phyloP scores from a whole-genome alignment of 345 rosid genomes.

The Luvunga scandens region DNA sequence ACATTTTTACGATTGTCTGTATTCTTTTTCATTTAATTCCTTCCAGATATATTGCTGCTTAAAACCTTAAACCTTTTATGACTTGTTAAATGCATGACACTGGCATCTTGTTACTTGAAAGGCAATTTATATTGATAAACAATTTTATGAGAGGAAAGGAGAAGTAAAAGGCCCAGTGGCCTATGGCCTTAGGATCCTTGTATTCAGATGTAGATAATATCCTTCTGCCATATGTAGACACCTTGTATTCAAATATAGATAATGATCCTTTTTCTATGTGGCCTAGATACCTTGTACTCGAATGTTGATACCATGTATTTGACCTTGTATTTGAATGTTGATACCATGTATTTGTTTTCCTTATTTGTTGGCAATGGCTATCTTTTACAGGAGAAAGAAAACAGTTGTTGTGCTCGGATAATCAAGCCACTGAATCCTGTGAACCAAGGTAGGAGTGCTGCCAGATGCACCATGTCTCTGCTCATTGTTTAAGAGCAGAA shows the following conservation, averaged over 20 bases:
- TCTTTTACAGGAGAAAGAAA: slow-evolving; percentile 29
- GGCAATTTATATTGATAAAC: not conserved
- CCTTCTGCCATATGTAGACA: too few relatives aligned
- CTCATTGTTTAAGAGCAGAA: not conserved
- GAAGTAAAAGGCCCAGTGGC: not conserved
- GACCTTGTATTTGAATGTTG: not conserved
- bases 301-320: not conserved
- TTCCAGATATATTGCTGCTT: not conserved
- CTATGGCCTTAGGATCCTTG: not conserved
- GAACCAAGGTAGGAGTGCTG: slow-evolving; percentile 30
- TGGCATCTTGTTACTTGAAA: not conserved
- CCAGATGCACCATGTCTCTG: not conserved
- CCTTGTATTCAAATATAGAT: too few relatives aligned
- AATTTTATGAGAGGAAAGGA: not conserved
- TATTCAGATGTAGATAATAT: too few relatives aligned
- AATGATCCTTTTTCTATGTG: too few relatives aligned
- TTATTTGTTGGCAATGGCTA: not conserved
- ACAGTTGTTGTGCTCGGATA: slow-evolving; percentile 33
- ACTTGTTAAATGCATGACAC: not conserved
- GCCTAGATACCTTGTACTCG: not conserved
- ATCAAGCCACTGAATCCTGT: slow-evolving; percentile 33
- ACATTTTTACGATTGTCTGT: not conserved
- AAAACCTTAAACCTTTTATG: not conserved
- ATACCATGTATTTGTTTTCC: not conserved
- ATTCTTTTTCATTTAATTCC: slow-evolving; percentile 2